Percentiles rank a stretch among this genome's conserved stretches.
These are phyloP conservation scores for Zoysia matrella DNA, from an alignment of 202 grass and related monocot genomes.

Conservation along the genomic window DNA sequence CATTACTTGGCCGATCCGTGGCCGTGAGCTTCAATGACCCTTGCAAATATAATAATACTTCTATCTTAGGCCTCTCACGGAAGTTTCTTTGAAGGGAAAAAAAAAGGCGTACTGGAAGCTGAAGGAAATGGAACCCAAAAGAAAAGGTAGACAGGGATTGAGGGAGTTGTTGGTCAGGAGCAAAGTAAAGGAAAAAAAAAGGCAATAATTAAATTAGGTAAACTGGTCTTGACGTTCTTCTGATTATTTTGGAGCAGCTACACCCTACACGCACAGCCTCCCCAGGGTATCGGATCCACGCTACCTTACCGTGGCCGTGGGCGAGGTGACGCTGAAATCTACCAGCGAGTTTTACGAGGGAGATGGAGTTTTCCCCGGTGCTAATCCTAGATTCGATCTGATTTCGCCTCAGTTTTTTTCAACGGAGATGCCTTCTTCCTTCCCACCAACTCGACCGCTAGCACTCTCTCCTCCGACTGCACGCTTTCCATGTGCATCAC, in stretches of 20 bases:
- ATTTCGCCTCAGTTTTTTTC: conserved; percentile 26
- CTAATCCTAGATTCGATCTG: conserved; percentile 28
- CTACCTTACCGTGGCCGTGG: background rate
- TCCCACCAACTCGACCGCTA: conserved; percentile 20
- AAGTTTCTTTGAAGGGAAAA: background rate
- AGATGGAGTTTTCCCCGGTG: background rate
- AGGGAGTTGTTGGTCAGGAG: conserved; percentile 37
- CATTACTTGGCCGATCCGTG: conserved; percentile 48
- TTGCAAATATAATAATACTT: background rate
- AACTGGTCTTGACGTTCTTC: conserved; percentile 15
- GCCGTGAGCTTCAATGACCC: conserved; percentile 26
- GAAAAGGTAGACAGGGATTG: background rate
- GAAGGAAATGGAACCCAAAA: background rate
- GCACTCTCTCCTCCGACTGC: background rate
- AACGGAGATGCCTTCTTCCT: conserved; percentile 11
- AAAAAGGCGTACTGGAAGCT: background rate
- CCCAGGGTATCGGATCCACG: background rate
- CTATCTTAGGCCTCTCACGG: conserved; percentile 1
- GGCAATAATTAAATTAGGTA: conserved; percentile 21
- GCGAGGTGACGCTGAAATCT: conserved; percentile 11
- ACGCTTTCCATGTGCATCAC: conserved; percentile 18
- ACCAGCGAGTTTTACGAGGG: conserved; percentile 13
- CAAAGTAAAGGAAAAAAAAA: background rate
- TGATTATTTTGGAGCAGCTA: background rate
- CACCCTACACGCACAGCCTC: conserved; percentile 28